Conservation (phyloP, 176 grass and related monocot species). For the Oryza meyeriana region DNA sequence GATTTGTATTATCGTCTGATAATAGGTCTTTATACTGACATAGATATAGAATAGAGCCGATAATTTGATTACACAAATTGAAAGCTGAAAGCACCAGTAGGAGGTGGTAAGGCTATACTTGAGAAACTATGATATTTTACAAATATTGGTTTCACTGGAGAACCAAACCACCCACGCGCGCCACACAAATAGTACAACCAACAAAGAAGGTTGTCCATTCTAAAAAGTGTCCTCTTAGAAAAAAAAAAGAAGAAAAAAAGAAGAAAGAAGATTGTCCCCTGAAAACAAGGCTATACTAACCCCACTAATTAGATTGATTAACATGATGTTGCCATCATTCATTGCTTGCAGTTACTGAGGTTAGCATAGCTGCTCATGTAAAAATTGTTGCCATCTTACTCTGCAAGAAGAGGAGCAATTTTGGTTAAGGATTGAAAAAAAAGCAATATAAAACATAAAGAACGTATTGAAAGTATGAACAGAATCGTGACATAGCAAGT, state of each 20-base stretch:
- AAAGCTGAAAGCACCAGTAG: too few species aligned
- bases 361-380: conserved; percentile 2
- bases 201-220: not conserved
- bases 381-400: not conserved
- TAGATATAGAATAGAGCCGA: too few species aligned
- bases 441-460: not conserved
- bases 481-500: not conserved
- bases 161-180: not conserved
- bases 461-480: not conserved
- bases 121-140: not conserved
- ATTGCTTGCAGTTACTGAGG: not conserved
- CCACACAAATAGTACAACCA: not conserved
- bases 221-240: too few species aligned
- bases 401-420: not conserved
- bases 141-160: not conserved
- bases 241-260: too few species aligned
- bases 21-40: too few species aligned
- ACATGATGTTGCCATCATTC: not conserved
- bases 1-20: too few species aligned
- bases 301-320: not conserved
- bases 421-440: not conserved
- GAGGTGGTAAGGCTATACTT: not conserved
- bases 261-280: not conserved
- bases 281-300: not conserved
- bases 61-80: too few species aligned